Evolutionary conservation across 2,329 filamentous ascomycete genomes (phyloP).

Genomic region (Neodidymelliopsis sp.): DNA sequence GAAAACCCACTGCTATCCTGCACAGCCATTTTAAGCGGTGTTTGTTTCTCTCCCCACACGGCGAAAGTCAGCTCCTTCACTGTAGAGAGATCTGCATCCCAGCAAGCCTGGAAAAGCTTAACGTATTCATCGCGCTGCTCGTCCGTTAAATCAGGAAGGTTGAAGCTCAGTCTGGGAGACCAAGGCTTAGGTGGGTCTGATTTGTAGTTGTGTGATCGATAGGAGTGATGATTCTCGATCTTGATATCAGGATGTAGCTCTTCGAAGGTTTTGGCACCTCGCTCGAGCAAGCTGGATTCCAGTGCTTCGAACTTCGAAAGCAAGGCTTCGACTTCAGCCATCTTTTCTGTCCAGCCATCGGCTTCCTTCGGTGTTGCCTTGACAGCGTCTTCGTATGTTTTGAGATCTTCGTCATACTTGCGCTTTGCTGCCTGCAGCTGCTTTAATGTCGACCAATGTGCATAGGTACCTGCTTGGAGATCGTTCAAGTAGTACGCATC

Average conservation of each 20-base stretch:
- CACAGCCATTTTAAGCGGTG: constrained; percentile 67
- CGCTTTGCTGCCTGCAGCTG: constrained; percentile 50
- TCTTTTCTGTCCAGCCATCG: constrained; percentile 60
- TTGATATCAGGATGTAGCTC: constrained; percentile 64
- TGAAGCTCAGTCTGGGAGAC: constrained; percentile 52
- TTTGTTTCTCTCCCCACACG: constrained; percentile 64
- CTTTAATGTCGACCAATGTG: constrained; percentile 60
- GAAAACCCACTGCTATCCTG: constrained; percentile 60
- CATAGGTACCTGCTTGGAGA: constrained; percentile 65
- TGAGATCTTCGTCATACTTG: constrained; percentile 46
- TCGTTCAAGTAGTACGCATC: constrained; percentile 60
- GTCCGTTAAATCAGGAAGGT: constrained; percentile 58
- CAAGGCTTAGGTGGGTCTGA: constrained; percentile 26
- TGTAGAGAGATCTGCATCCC: constrained; percentile 70
- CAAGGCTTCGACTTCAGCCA: constrained; percentile 60
- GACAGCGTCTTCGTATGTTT: constrained; percentile 38
- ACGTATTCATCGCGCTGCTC: constrained; percentile 66
- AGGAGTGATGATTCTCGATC: not conserved
- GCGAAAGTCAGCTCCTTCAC: constrained; percentile 71
- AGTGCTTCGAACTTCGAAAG: constrained; percentile 63
- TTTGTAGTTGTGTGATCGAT: not conserved
- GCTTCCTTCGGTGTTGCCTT: constrained; percentile 19
- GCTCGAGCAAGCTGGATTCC: constrained; percentile 62
- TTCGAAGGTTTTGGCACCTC: constrained; percentile 70
- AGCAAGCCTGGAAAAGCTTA: constrained; percentile 75